Conservation (phyloP, 331 rosid species). For the Stylosanthes scabra region DNA sequence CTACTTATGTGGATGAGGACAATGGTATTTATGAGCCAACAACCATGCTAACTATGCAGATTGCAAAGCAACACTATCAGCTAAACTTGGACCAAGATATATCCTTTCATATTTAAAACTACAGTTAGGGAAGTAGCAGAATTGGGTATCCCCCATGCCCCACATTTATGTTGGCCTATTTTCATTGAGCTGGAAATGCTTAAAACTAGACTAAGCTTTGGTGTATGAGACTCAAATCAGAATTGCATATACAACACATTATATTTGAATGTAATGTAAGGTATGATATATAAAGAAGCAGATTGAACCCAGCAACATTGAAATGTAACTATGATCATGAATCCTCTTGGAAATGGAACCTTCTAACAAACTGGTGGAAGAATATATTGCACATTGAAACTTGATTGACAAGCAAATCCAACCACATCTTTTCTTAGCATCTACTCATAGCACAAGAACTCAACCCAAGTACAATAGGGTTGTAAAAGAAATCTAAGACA, state of each 20-base stretch:
- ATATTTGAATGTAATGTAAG: too few relatives aligned
- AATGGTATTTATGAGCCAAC: neutral
- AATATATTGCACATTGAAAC: conserved; percentile 2
- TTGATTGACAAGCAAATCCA: conserved; percentile 28
- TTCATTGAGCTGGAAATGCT: neutral
- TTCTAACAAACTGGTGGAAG: neutral
- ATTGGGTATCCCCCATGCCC: neutral
- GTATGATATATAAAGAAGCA: too few relatives aligned
- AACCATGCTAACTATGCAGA: neutral
- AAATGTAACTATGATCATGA: neutral
- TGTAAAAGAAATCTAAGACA: conserved; percentile 12
- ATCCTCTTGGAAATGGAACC: neutral
- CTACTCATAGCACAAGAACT: conserved; percentile 16
- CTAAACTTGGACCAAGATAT: too few relatives aligned
- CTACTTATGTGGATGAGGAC: neutral
- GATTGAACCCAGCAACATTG: too few relatives aligned
- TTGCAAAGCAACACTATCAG: neutral
- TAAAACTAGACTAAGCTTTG: neutral
- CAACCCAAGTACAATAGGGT: conserved; percentile 5
- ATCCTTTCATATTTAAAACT: neutral
- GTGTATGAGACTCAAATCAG: neutral
- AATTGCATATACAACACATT: neutral
- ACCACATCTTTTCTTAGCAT: conserved; percentile 8
- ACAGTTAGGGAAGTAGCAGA: neutral
- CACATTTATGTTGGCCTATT: neutral